phyloP scores from a whole-genome alignment of 78 protist genomes.

The Carpediemonas membranifera region DNA sequence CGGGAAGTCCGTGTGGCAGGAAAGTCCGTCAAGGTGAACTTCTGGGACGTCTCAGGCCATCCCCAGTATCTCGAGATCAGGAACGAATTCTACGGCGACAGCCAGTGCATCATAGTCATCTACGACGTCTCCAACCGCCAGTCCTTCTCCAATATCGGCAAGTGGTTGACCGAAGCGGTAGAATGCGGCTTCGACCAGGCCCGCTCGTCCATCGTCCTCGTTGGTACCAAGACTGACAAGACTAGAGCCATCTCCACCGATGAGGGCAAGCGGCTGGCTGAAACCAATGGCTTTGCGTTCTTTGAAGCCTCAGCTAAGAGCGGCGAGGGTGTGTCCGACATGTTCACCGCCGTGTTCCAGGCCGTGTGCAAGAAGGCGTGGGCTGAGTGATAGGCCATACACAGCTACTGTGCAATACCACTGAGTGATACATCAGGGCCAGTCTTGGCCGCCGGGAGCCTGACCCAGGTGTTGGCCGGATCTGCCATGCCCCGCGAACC shows the following conservation, averaged over 20 bases:
- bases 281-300: constrained; percentile 13
- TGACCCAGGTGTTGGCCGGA: no score
- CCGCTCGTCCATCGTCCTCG: background rate
- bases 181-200: constrained; percentile 15
- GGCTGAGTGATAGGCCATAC: background rate
- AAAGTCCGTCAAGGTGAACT: constrained; percentile 19
- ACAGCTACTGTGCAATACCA: no score
- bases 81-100: constrained; percentile 45
- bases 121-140: constrained; percentile 21
- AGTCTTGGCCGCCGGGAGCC: no score
- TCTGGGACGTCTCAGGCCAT: constrained; percentile 50
- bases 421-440: no score
- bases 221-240: constrained; percentile 40
- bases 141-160: constrained; percentile 20
- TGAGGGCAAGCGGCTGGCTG: constrained; percentile 30
- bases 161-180: constrained; percentile 32
- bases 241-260: background rate
- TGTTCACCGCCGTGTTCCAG: constrained; percentile 20
- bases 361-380: background rate
- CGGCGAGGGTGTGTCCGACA: constrained; percentile 9
- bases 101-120: background rate
- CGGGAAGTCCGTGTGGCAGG: background rate
- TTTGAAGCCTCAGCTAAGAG: constrained; percentile 26
- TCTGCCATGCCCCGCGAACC: no score
- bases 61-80: constrained; percentile 33